Base-by-base conservation (phyloP, 108 stramenopile species). In the Asterionellopsis glacialis region DNA sequence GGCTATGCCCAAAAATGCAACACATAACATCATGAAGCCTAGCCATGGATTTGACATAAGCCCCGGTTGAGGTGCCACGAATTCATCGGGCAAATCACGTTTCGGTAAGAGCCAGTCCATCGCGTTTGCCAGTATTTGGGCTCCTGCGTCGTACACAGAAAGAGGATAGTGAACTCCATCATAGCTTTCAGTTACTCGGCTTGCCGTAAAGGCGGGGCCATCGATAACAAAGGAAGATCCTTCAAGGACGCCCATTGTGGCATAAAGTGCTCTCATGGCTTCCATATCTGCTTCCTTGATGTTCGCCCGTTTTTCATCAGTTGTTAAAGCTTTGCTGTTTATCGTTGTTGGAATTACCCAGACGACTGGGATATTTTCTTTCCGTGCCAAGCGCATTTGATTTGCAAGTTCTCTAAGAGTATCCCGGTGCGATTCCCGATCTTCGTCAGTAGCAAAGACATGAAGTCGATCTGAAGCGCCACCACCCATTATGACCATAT, bases 101-200 rank as follows among this genome's bases (percentile, higher is more conserved):
- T 50, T 58, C 0, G 80, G 80, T 11, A 94, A 62, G 15, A 90
- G 72, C 93, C 93, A 94, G 60, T 94, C 93, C 26, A 89, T 21
- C 15, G 89, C 72, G 47, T 94, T 86, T 26, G 79, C 72, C 9
- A 91, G 65, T 25, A 94, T 91, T 69, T 94, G 93, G 13, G 82
- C 83, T 11, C 89, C 87, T 11, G 82, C 93, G 55, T 83, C 74
- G 58, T 94, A 94, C 1, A 94, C 74, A 26, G 75, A 48, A 44
- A 76, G 76, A 22, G 93, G 93, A 55, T 94, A 94, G 55, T 94
- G 89, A 0, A 94, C 88, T n/a, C 93, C 93, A 67, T 94, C 93
- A 67, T 69, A 87, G 27, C 83, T 85, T 44, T 94, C 93, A 0
- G 60, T 50, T 0, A 82, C 89, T 45, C 88, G 70, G 10, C 65